Evolutionary conservation across 306 rosid species (phyloP).

Genomic region (Quercus aquifolioides): DNA sequence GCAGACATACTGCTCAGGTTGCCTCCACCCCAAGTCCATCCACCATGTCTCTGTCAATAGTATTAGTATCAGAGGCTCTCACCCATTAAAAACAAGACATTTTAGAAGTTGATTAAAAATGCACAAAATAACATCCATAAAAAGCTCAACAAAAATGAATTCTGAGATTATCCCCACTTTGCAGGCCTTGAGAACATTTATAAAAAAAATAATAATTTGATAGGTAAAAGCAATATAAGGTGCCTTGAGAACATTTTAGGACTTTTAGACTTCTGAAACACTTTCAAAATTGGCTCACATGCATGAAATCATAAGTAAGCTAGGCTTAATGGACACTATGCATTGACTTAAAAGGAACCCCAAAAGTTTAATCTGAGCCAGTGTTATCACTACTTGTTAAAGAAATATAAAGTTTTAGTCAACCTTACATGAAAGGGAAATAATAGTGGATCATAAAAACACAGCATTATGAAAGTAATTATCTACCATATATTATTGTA

Average conservation of each 20-base stretch:
- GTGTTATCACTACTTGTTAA: background rate
- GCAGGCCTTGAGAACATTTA: background rate
- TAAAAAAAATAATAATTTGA: no score
- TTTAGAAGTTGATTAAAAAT: conserved; percentile 12
- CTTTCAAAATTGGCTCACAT: background rate
- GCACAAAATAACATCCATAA: conserved; percentile 11
- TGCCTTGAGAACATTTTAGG: background rate
- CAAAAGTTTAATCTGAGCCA: background rate
- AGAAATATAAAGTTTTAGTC: no score
- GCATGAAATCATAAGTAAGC: conserved; percentile 11
- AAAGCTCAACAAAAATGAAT: conserved; percentile 1
- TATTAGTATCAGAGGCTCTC: conserved; percentile 16
- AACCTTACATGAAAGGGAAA: no score
- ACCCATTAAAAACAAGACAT: conserved; percentile 8
- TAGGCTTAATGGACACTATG: conserved; percentile 1
- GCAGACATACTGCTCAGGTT: conserved; percentile 98
- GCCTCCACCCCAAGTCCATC: conserved; percentile 99
- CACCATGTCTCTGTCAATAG: conserved; percentile 83
- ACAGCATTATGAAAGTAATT: no score
- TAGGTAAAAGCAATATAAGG: no score
- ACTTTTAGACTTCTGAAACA: background rate
- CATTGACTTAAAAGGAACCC: background rate
- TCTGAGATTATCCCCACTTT: background rate
- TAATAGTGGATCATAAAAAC: no score
- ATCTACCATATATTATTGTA: no score